phyloP scores from a whole-genome alignment of 192 early-diverging fungal species.

The Haplosporangium gracile region DNA sequence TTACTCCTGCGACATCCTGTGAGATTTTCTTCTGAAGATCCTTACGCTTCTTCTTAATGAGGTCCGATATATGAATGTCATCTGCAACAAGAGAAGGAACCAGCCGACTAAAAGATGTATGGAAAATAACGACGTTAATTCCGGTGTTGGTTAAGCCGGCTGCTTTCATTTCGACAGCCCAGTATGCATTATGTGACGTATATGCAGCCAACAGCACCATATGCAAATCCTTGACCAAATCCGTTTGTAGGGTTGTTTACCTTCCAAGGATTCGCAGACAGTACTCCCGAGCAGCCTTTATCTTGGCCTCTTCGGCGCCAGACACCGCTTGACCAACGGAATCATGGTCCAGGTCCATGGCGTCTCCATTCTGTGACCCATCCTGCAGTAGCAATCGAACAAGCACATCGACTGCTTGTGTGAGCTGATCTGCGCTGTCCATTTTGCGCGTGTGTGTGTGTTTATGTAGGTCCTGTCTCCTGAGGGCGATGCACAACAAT shows the following conservation, averaged over 20 bases:
- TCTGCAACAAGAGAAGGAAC: conserved; percentile 67
- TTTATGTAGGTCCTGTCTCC: background rate
- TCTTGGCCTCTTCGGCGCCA: conserved; percentile 11
- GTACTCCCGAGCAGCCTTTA: conserved; percentile 44
- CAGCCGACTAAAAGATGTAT: conserved; percentile 58
- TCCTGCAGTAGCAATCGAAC: conserved; percentile 26
- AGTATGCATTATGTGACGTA: too few species aligned
- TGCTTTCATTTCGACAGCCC: background rate
- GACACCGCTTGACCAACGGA: background rate
- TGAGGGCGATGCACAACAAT: conserved; percentile 10
- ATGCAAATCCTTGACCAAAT: background rate
- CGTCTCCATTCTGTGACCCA: conserved; percentile 6
- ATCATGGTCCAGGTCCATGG: conserved; percentile 20
- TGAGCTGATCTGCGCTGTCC: conserved; percentile 43
- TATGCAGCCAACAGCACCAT: too few species aligned
- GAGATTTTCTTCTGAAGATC: background rate
- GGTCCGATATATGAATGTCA: conserved; percentile 68
- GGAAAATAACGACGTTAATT: background rate
- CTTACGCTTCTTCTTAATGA: conserved; percentile 77
- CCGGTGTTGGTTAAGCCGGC: too few species aligned
- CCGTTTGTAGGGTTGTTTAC: background rate
- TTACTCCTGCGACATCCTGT: background rate
- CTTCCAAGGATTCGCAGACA: conserved; percentile 49
- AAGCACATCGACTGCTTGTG: conserved; percentile 33
- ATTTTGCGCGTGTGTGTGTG: conserved; percentile 1